phyloP scores from a whole-genome alignment of 306 rosid species.

The Trichosanthes truncata region DNA sequence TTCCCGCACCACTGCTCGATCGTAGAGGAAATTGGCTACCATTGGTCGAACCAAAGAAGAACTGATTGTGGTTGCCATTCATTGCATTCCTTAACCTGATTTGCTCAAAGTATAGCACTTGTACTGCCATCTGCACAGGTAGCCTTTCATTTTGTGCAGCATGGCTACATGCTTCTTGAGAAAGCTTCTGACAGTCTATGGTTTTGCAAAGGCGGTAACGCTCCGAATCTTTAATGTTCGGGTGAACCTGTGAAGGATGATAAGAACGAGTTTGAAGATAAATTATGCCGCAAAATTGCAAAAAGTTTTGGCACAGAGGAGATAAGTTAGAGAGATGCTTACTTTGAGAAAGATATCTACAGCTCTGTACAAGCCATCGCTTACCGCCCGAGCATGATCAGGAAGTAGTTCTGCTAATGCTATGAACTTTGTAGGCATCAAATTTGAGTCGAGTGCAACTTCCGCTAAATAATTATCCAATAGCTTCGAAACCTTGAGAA shows the following conservation, averaged over 20 bases:
- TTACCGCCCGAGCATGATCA: slow-evolving; percentile 76
- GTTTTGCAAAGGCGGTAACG: slow-evolving; percentile 80
- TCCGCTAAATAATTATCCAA: slow-evolving; percentile 81
- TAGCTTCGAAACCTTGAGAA: slow-evolving; percentile 83
- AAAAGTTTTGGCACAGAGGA: neutral
- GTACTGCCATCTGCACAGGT: slow-evolving; percentile 93
- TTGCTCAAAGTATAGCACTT: slow-evolving; percentile 95
- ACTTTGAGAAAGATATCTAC: slow-evolving; percentile 95
- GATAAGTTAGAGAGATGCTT: slow-evolving; percentile 12
- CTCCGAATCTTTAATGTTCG: slow-evolving; percentile 86
- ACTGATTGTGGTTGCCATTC: slow-evolving; percentile 79
- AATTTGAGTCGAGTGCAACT: slow-evolving; percentile 75
- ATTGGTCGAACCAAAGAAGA: slow-evolving; percentile 65
- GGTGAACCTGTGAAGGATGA: slow-evolving; percentile 52
- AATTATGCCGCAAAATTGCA: too few species aligned
- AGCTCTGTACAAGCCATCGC: slow-evolving; percentile 89
- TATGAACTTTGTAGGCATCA: slow-evolving; percentile 70
- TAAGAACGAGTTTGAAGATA: slow-evolving; percentile 2
- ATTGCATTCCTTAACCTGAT: slow-evolving; percentile 81
- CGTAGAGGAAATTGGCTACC: slow-evolving; percentile 72
- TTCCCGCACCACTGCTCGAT: slow-evolving; percentile 96
- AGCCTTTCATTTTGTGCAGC: slow-evolving; percentile 95
- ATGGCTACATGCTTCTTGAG: slow-evolving; percentile 97
- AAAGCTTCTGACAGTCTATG: slow-evolving; percentile 77
- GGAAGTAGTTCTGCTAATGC: slow-evolving; percentile 82